Evolutionary conservation across 208 protist genomes (phyloP).

Genomic region (Balamuthia mandrillaris): DNA sequence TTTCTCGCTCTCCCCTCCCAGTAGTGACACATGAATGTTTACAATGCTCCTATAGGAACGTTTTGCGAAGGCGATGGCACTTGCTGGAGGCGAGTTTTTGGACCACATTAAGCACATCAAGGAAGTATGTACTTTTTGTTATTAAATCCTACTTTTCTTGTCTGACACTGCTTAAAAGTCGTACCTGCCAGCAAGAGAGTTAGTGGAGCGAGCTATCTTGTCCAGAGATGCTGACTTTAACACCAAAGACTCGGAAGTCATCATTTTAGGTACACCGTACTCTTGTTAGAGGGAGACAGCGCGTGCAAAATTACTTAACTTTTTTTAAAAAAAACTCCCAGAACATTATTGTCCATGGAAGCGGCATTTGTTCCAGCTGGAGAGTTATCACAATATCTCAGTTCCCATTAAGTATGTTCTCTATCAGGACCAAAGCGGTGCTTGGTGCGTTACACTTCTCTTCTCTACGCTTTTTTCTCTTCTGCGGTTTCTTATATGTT

Average conservation of each 20-base stretch:
- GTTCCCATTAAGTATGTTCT: background rate
- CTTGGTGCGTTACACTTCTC: too few relatives aligned
- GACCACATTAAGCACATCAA: background rate
- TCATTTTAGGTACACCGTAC: too few relatives aligned
- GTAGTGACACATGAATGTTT: background rate
- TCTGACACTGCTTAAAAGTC: background rate
- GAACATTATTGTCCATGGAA: constrained; percentile 44
- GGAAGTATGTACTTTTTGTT: constrained; percentile 30
- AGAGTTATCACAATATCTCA: background rate
- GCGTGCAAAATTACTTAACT: too few relatives aligned
- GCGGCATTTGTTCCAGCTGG: constrained; percentile 41
- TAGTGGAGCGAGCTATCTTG: too few relatives aligned
- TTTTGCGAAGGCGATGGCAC: constrained; percentile 34
- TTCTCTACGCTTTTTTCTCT: too few relatives aligned
- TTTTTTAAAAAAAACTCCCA: too few relatives aligned
- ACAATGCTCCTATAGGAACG: background rate
- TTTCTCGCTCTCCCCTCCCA: background rate
- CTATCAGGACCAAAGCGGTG: background rate
- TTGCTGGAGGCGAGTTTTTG: constrained; percentile 31
- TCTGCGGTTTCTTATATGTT: too few relatives aligned
- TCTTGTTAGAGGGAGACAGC: too few relatives aligned
- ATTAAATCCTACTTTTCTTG: background rate
- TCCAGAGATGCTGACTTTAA: too few relatives aligned
- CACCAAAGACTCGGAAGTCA: too few relatives aligned
- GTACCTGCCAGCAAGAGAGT: constrained; percentile 43